Conservation (phyloP, 345 rosid genomes). For the Ceriops decandra region DNA sequence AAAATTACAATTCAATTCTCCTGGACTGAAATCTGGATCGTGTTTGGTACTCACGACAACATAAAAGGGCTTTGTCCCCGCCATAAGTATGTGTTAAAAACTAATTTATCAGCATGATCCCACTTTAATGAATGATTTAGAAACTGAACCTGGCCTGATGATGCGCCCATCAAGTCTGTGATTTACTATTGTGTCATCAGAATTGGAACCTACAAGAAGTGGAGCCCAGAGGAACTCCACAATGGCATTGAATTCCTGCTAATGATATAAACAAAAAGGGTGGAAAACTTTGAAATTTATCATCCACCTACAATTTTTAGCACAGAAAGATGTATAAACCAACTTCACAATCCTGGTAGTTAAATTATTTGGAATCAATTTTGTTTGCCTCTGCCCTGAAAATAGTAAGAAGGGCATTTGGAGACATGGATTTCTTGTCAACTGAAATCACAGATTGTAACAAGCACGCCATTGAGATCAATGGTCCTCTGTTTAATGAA, state of each 20-base stretch:
- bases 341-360: not conserved
- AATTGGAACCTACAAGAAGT: conserved; percentile 85
- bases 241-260: conserved; percentile 85
- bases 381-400: conserved; percentile 80
- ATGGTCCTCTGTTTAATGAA: conserved; percentile 72
- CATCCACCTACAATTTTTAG: not conserved
- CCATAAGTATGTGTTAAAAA: conserved; percentile 94
- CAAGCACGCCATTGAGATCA: conserved; percentile 95
- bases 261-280: conserved; percentile 12
- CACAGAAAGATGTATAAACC: not conserved
- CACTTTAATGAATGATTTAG: conserved; percentile 75
- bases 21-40: conserved; percentile 3
- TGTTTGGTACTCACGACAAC: conserved; percentile 50
- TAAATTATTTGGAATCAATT: not conserved
- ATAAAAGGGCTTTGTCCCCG: conserved; percentile 97
- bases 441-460: conserved; percentile 75
- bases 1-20: not conserved
- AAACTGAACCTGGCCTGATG: conserved; percentile 82
- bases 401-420: conserved; percentile 82
- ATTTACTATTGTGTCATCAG: conserved; percentile 85
- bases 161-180: conserved; percentile 73
- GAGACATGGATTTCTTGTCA: conserved; percentile 72
- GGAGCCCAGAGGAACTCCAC: conserved; percentile 97
- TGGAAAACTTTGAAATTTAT: conserved; percentile 9
- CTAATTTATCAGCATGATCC: conserved; percentile 84